phyloP scores from a whole-genome alignment of 371 early-diverging fungal species.

The Circinella umbellata region DNA sequence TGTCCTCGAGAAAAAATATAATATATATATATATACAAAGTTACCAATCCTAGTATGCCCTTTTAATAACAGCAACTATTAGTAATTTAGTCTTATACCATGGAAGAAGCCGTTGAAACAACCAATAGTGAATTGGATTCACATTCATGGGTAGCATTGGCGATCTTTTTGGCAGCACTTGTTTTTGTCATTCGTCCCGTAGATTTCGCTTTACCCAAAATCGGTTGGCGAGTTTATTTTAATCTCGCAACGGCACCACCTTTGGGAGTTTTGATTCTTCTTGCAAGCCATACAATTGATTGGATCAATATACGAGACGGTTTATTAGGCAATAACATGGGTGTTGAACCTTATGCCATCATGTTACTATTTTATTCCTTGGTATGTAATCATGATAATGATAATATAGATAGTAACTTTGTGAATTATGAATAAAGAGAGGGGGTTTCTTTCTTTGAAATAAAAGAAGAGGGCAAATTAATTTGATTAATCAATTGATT shows the following conservation, averaged over 20 bases:
- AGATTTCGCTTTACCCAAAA: constrained; percentile 31
- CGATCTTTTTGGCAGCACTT: constrained; percentile 52
- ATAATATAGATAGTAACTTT: too few species aligned
- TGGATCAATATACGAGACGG: constrained; percentile 60
- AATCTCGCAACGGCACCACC: constrained; percentile 74
- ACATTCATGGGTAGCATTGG: constrained; percentile 59
- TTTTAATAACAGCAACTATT: not conserved
- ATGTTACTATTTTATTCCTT: constrained; percentile 78
- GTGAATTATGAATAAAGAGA: too few species aligned
- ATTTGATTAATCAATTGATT: not conserved
- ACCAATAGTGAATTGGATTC: constrained; percentile 28
- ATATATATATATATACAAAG: too few species aligned
- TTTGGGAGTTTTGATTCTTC: constrained; percentile 64
- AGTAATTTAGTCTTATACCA: not conserved
- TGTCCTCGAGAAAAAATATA: not conserved
- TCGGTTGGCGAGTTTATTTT: constrained; percentile 36
- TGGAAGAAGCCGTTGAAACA: not conserved
- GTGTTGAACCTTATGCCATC: constrained; percentile 79
- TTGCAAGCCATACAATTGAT: constrained; percentile 59
- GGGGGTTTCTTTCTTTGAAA: too few species aligned
- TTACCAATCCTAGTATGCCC: not conserved
- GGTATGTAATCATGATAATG: constrained; percentile 37
- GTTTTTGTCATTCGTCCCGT: constrained; percentile 58
- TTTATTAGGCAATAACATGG: constrained; percentile 61
- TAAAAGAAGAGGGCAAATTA: not conserved